Evolutionary conservation across 164 flowering plant species (phyloP).

Genomic region (Pachysandra terminalis): DNA sequence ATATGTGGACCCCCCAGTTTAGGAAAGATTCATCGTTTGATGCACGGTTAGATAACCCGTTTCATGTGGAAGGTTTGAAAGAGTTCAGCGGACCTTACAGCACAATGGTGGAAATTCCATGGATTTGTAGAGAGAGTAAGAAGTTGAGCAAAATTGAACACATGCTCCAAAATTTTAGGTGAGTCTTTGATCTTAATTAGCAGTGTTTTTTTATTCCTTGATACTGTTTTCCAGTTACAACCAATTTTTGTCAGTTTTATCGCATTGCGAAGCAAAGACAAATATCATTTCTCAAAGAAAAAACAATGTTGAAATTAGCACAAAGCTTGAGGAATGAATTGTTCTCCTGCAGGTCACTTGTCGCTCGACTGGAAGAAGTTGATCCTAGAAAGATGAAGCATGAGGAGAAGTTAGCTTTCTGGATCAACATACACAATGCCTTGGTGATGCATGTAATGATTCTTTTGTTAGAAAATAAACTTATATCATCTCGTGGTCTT

Average conservation of each 20-base stretch:
- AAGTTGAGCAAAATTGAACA: slow-evolving; percentile 58
- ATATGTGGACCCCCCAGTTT: slow-evolving; percentile 78
- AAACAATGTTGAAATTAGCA: background rate
- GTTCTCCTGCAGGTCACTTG: slow-evolving; percentile 53
- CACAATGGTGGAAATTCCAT: slow-evolving; percentile 82
- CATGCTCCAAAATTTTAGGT: slow-evolving; percentile 76
- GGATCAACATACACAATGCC: slow-evolving; percentile 94
- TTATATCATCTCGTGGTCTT: background rate
- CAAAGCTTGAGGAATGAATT: background rate
- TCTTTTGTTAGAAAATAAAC: background rate
- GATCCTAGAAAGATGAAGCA: slow-evolving; percentile 71
- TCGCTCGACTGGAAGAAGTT: slow-evolving; percentile 63
- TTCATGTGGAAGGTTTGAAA: slow-evolving; percentile 68
- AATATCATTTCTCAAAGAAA: background rate
- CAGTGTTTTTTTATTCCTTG: background rate
- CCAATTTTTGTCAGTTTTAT: background rate
- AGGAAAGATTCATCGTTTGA: slow-evolving; percentile 76
- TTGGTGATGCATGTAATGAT: slow-evolving; percentile 95
- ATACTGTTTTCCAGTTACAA: background rate
- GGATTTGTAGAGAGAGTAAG: slow-evolving; percentile 61
- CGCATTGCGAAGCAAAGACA: background rate
- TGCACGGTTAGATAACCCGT: slow-evolving; percentile 69
- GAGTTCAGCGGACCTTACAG: slow-evolving; percentile 93
- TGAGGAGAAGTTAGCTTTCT: slow-evolving; percentile 92
- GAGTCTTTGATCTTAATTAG: slow-evolving; percentile 1